Evolutionary conservation across 2,329 filamentous ascomycete genomes (phyloP), one percentile per base, ranked within the genome.

Genomic region (Penicillium capsulatum): DNA sequence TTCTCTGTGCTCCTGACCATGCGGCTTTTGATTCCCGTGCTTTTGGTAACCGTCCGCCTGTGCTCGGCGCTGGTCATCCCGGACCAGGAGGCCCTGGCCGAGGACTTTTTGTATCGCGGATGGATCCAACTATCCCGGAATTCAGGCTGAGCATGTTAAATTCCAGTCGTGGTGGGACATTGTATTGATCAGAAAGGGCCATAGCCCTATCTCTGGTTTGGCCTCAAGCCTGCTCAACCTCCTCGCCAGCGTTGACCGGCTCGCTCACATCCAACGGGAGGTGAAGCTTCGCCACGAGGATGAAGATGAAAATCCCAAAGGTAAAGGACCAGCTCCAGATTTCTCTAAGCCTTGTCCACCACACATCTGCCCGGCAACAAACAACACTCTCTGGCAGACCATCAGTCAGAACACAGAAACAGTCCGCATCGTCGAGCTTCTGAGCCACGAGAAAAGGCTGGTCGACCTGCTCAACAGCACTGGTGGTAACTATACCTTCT

Each of bases 321-420:
- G n/a, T n/a, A n/a, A n/a, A n/a, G n/a, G n/a, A 22, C 19, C 5
- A 22, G 9, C 19, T 22, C 19, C 19, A 22, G n/a, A n/a, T n/a
- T n/a, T n/a, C n/a, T 22, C 19, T 22, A 5, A 22, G 19, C 19
- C 19, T 9, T 22, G 19, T 22, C 19, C 19, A 22, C 19, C 5
- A 22, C 5, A 22, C 9, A 22, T 22, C 19, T 22, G 19, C 9
- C 19, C 19, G 9, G 19, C 5, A 5, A 22, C 10, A 10, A 24
- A 16, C 38, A 13, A 28, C 58, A 94, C 88, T 14, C 77, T 94
- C 31, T 94, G 90, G 65, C 72, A 94, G 64, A 69, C 90, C 44
- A 86, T 95, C 63, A 71, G 77, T n/a, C 69, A 76, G 54, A 84
- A 77, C 69, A 84, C 89, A 55, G 77, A 86, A 66, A 90, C 86